Percentiles rank a stretch among this genome's conserved stretches.
Evolutionary conservation across 2,329 filamentous ascomycete species (phyloP).

Genomic region (Fulvia fulva): DNA sequence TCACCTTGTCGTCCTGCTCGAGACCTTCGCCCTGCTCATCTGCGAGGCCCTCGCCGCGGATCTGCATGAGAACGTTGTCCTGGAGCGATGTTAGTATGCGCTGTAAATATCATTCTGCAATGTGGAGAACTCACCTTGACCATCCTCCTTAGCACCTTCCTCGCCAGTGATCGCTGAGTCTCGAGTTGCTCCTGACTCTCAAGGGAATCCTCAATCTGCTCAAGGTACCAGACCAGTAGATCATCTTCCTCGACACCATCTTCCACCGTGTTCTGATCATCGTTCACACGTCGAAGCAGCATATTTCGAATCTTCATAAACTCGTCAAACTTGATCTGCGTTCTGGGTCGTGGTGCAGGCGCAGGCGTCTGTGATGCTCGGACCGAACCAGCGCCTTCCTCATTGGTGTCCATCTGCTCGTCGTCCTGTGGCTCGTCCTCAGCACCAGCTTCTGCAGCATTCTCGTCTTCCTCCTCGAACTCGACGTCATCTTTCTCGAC

Average conservation of each 20-base stretch:
- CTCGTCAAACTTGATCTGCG: slow-evolving; percentile 92
- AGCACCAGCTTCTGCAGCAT: slow-evolving; percentile 36
- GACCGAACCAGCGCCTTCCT: slow-evolving; percentile 38
- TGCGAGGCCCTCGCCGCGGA: slow-evolving; percentile 60
- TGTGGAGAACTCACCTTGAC: slow-evolving; percentile 68
- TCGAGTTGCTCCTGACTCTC: slow-evolving; percentile 77
- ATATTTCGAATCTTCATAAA: slow-evolving; percentile 87
- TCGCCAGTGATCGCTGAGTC: slow-evolving; percentile 66
- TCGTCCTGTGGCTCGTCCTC: slow-evolving; percentile 40
- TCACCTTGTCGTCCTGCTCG: slow-evolving; percentile 49
- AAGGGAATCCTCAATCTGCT: slow-evolving; percentile 81
- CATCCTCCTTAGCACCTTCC: slow-evolving; percentile 91
- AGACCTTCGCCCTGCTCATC: slow-evolving; percentile 46
- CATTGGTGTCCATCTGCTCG: slow-evolving; percentile 48
- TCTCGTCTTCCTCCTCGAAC: slow-evolving; percentile 70
- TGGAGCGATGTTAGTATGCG: slow-evolving; percentile 24
- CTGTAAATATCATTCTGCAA: background rate
- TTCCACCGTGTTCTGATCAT: slow-evolving; percentile 70
- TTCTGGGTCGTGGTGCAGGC: slow-evolving; percentile 54
- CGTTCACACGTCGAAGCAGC: slow-evolving; percentile 75
- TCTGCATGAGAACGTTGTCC: slow-evolving; percentile 59
- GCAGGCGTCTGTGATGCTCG: slow-evolving; percentile 41
- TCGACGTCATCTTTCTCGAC: slow-evolving; percentile 98
- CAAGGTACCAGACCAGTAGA: slow-evolving; percentile 83
- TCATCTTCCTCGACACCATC: slow-evolving; percentile 83